A percentile compares a stretch with the other conserved stretches of the same genome.
Conservation (phyloP, 306 rosid species). For the Cucurbita argyrosperma region DNA sequence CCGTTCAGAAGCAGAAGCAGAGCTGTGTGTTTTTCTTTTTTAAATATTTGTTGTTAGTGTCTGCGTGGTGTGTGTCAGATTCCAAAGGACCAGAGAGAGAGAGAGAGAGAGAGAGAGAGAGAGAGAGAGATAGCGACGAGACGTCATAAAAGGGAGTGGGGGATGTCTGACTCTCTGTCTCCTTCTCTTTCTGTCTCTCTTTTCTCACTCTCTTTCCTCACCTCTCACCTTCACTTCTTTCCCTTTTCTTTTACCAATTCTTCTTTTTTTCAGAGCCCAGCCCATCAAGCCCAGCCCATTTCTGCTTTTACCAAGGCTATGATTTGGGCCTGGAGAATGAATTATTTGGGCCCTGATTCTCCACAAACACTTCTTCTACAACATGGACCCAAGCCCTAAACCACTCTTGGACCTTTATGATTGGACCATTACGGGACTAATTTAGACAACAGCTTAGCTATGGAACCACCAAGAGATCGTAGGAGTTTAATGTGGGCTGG, state of each 20-base stretch:
- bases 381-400: neutral
- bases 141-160: neutral
- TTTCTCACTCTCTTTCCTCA: neutral
- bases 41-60: neutral
- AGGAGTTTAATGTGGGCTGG: too few relatives aligned
- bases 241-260: too few relatives aligned
- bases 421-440: neutral
- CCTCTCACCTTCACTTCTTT: neutral
- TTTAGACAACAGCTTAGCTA: too few relatives aligned
- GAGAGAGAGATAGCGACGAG: neutral
- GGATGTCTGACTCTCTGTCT: neutral
- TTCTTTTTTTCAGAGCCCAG: neutral
- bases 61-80: neutral
- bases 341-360: neutral
- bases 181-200: neutral
- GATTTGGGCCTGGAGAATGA: neutral
- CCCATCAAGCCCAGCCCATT: too few relatives aligned
- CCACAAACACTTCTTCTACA: neutral
- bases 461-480: too few relatives aligned
- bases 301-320: neutral
- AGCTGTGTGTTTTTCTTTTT: too few relatives aligned
- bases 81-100: neutral
- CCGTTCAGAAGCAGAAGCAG: neutral
- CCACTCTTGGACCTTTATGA: neutral
- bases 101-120: neutral